phyloP scores from a whole-genome alignment of 2,329 filamentous ascomycete species.

The Apiospora marii region DNA sequence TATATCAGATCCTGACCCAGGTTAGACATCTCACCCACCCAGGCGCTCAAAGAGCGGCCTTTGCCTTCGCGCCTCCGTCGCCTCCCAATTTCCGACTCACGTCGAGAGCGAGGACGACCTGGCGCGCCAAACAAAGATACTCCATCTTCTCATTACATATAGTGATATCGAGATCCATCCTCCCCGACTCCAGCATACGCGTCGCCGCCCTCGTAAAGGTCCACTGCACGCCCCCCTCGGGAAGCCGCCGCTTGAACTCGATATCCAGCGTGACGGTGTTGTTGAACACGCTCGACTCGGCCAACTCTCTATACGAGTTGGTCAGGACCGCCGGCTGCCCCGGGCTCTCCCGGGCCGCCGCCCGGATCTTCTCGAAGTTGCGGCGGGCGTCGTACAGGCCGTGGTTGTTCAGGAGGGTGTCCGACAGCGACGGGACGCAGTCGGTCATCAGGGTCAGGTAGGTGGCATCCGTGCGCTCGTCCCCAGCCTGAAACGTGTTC shows the following conservation, averaged over 20 bases:
- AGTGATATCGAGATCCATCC: conserved; percentile 33
- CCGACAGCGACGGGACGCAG: conserved; percentile 33
- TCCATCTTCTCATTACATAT: conserved; percentile 32
- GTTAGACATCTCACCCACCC: too few relatives aligned
- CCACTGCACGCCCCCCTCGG: conserved; percentile 30
- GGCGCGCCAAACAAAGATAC: conserved; percentile 27
- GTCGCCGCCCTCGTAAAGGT: conserved; percentile 30
- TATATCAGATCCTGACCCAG: too few relatives aligned
- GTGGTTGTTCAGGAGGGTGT: conserved; percentile 33
- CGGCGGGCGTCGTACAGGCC: conserved; percentile 31
- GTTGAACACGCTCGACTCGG: conserved; percentile 25
- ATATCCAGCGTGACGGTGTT: conserved; percentile 32
- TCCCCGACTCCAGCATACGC: conserved; percentile 32
- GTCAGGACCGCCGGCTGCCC: conserved; percentile 20
- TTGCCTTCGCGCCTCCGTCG: neutral
- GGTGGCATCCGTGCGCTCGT: conserved; percentile 30
- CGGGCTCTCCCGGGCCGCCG: conserved; percentile 29
- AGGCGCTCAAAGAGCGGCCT: neutral
- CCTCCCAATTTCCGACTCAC: conserved; percentile 28
- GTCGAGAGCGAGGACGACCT: conserved; percentile 28
- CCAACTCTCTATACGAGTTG: conserved; percentile 27
- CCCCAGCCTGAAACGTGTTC: conserved; percentile 29
- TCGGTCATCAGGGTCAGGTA: conserved; percentile 34
- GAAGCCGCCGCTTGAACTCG: conserved; percentile 34
- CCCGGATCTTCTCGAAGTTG: conserved; percentile 18